Base-by-base conservation (phyloP, 2,329 filamentous ascomycete genomes). In the Alternaria sp. region DNA sequence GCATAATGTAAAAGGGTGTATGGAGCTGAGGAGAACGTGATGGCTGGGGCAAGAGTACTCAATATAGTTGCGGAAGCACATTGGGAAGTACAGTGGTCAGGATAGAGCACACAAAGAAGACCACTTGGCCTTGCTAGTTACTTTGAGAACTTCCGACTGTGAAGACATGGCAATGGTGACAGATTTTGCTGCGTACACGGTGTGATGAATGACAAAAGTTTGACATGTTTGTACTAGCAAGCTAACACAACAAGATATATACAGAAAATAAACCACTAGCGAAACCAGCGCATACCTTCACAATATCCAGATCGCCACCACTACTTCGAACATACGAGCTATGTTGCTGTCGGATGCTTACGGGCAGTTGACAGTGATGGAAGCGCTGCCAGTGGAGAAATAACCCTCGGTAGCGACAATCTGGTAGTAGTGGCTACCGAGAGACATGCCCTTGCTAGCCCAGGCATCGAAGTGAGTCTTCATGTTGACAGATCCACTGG, bases 361-460 rank as follows among this genome's bases (percentile, higher is more conserved):
- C 41, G 67, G 62, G 62, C 68, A 70, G 60, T 69, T 65, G 49
- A 84, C 82, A 56, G 79, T 84, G 66, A 85, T 84, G 46, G 68
- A 71, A 13, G 83, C 76, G 45, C 72, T 78, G 0, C 84, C 83
- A 56, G 74, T 78, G 71, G 81, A 83, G 67, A 78, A 77, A 74
- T 85, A 85, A 3, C 83, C 84, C 76, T 60, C 56, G 6, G 56
- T 58, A 36, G 56, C 56, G 33, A 58, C 77, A 58, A 86, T 84
- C 66, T 74, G 71, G 66, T 76, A 76, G 62, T 76, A 69, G 62
- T 74, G 70, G 24, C 40, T 61, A 23, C 73, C 73, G 5, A 76
- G 63, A 7, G 57, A 65, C 68, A 76, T 69, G 49, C 73, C 73
- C 62, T 67, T 62, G 37, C 61, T 59, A 23, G 72, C 68, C 73